These are phyloP conservation scores for Heliocybe sulcata DNA, from an alignment of 1,284 basidiomycete genomes.

Conservation along the genomic window DNA sequence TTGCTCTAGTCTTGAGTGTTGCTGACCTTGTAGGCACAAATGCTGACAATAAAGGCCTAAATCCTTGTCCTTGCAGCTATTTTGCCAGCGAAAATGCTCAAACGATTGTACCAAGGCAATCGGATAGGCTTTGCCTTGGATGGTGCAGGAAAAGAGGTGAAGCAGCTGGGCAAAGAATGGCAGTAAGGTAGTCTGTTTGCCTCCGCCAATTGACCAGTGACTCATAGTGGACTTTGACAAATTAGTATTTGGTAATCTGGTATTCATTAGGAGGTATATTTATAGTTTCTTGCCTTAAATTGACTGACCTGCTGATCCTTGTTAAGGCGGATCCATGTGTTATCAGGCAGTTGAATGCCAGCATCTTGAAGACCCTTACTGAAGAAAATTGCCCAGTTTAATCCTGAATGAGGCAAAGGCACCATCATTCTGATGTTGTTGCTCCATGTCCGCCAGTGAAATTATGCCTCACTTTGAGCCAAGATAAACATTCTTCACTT, in stretches of 20 bases:
- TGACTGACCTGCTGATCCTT: not conserved
- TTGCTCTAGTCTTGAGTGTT: too few species aligned
- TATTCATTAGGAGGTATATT: not conserved
- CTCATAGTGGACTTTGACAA: slow-evolving; percentile 18
- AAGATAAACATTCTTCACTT: slow-evolving; percentile 2
- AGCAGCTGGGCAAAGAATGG: slow-evolving; percentile 16
- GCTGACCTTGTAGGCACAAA: too few species aligned
- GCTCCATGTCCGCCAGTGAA: not conserved
- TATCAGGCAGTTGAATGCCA: not conserved
- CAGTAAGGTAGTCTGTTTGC: slow-evolving; percentile 17
- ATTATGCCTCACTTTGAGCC: slow-evolving; percentile 2
- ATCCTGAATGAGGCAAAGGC: not conserved
- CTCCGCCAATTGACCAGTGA: slow-evolving; percentile 20
- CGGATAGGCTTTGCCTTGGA: slow-evolving; percentile 8
- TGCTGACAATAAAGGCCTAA: too few species aligned
- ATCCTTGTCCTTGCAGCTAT: too few species aligned
- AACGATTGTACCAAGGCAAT: slow-evolving; percentile 19
- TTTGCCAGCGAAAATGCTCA: too few species aligned
- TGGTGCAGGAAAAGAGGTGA: slow-evolving; percentile 14
- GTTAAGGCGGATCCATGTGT: not conserved
- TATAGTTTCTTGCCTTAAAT: not conserved
- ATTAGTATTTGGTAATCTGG: slow-evolving; percentile 12
- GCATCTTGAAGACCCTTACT: not conserved
- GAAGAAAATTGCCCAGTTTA: slow-evolving; percentile 3
- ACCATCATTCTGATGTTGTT: not conserved